A percentile compares a stretch with the other conserved stretches of the same genome.
Evolutionary conservation across 495 filamentous ascomycete species (phyloP).

Genomic region (Paragyromitra xinjiangensis): DNA sequence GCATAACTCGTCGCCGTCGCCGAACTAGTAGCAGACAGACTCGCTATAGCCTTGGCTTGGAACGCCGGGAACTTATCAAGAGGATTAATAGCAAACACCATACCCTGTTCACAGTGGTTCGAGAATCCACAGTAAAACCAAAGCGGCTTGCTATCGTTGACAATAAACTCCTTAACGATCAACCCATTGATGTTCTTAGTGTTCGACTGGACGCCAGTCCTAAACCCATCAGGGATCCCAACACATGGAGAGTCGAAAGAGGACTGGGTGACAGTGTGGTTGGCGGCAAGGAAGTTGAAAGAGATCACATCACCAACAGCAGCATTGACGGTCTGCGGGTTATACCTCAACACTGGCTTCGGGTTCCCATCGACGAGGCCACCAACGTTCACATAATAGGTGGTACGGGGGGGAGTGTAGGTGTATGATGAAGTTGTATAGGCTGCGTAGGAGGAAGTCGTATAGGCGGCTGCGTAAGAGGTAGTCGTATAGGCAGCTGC

Average conservation of each 20-base stretch:
- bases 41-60: conserved; percentile 31
- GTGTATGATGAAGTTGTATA: not conserved
- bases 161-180: conserved; percentile 56
- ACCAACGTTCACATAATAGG: conserved; percentile 62
- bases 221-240: conserved; percentile 66
- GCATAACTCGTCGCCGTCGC: not conserved
- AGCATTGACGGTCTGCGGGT: conserved; percentile 65
- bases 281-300: conserved; percentile 72
- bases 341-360: conserved; percentile 63
- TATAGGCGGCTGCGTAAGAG: too few relatives aligned
- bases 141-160: conserved; percentile 64
- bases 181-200: conserved; percentile 63
- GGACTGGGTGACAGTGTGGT: conserved; percentile 77
- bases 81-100: conserved; percentile 57
- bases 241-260: conserved; percentile 71
- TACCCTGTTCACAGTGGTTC: conserved; percentile 60
- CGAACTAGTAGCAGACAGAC: not conserved
- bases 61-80: conserved; percentile 35
- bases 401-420: conserved; percentile 2
- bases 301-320: conserved; percentile 70
- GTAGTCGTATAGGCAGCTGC: not conserved
- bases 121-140: conserved; percentile 69
- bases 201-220: conserved; percentile 75
- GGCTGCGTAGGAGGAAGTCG: not conserved
- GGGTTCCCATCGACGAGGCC: conserved; percentile 61